These are phyloP conservation scores for Sporobolomyces phaffii DNA, from an alignment of 768 basidiomycete genomes.

Conservation along the genomic window DNA sequence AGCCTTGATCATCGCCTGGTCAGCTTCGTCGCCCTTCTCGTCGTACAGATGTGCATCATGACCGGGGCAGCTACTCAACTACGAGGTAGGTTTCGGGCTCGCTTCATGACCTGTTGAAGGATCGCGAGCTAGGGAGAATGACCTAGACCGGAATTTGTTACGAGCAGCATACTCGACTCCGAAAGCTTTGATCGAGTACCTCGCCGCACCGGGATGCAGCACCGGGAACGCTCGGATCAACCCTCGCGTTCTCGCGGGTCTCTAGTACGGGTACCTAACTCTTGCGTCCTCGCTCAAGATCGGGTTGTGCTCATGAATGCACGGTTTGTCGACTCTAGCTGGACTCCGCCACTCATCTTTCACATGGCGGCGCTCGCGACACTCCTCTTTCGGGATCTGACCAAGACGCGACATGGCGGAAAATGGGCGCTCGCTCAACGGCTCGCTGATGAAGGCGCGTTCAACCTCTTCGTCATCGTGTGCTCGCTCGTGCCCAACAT, in stretches of 20 bases:
- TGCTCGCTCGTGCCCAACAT: neutral
- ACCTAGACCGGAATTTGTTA: no score
- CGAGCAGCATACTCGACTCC: neutral
- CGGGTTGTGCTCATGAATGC: neutral
- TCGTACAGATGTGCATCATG: neutral
- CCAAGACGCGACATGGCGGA: neutral
- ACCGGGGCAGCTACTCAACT: neutral
- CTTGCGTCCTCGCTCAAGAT: neutral
- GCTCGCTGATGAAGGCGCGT: neutral
- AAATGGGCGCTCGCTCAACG: neutral
- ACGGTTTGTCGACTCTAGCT: neutral
- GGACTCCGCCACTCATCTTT: slow-evolving; percentile 1
- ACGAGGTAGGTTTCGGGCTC: neutral
- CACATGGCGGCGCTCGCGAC: neutral
- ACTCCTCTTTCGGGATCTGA: neutral
- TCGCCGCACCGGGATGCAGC: neutral
- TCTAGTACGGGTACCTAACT: neutral
- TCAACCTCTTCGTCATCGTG: slow-evolving; percentile 7
- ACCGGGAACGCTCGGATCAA: neutral
- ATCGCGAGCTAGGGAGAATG: no score
- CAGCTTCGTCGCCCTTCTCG: neutral
- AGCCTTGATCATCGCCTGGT: neutral
- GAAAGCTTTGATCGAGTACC: neutral
- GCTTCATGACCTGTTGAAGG: no score
- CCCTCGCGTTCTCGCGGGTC: neutral